Percentiles rank a stretch among this genome's conserved stretches.
phyloP scores from a whole-genome alignment of 495 filamentous ascomycete species.

The Tirmania nivea region DNA sequence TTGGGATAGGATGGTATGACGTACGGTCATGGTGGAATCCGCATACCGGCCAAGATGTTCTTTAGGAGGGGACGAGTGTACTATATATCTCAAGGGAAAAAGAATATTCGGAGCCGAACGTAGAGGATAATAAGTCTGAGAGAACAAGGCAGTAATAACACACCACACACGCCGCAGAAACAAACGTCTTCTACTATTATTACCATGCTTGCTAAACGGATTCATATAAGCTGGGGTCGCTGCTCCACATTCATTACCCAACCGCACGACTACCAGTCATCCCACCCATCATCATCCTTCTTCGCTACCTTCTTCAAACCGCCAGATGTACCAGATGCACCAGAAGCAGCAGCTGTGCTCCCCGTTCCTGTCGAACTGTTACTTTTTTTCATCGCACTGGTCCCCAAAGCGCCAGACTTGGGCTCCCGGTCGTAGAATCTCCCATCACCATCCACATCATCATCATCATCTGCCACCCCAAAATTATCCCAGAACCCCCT shows the following conservation, averaged over 20 bases:
- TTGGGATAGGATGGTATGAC: background rate
- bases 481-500: constrained; percentile 85
- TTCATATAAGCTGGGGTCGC: too few species aligned
- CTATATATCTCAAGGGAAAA: background rate
- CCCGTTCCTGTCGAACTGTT: background rate
- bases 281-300: constrained; percentile 21
- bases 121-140: background rate
- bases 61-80: too few species aligned
- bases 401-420: constrained; percentile 23
- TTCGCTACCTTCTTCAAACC: constrained; percentile 10
- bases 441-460: constrained; percentile 17
- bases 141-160: background rate
- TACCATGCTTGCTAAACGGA: too few species aligned
- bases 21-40: background rate
- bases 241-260: background rate
- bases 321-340: constrained; percentile 1
- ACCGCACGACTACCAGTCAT: constrained; percentile 4
- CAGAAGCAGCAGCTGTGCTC: background rate
- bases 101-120: background rate
- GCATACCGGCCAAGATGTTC: background rate
- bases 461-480: constrained; percentile 30
- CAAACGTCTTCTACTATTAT: background rate
- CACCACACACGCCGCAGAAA: background rate
- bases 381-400: constrained; percentile 21
- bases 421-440: background rate